A percentile compares a stretch with the other conserved stretches of the same genome.
Conservation (phyloP, 2,329 filamentous ascomycete genomes). For the Bipolaris victoriae region DNA sequence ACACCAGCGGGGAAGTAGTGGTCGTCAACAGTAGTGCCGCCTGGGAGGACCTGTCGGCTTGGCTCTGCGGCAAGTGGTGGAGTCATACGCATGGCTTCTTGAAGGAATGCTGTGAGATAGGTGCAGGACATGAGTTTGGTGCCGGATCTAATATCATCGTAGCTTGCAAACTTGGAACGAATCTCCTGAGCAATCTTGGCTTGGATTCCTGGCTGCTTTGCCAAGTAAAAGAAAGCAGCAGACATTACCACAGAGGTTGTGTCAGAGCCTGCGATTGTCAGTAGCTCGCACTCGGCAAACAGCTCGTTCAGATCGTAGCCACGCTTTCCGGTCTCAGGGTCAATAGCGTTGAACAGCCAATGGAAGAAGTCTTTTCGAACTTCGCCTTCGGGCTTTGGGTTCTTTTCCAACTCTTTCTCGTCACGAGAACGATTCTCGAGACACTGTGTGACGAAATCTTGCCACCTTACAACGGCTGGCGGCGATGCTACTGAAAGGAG, state of each 20-base stretch:
- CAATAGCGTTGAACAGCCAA: constrained; percentile 50
- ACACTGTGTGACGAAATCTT: constrained; percentile 25
- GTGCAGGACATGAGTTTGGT: constrained; percentile 24
- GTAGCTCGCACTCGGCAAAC: constrained; percentile 35
- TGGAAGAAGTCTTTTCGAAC: constrained; percentile 51
- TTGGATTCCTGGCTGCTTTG: constrained; percentile 19
- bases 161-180: constrained; percentile 22
- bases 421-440: constrained; percentile 19
- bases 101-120: constrained; percentile 32
- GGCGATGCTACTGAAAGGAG: constrained; percentile 23
- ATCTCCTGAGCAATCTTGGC: constrained; percentile 29
- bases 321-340: constrained; percentile 48
- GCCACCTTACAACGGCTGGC: constrained; percentile 21
- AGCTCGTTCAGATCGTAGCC: constrained; percentile 48
- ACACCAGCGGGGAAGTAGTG: constrained; percentile 29
- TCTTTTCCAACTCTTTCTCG: constrained; percentile 22
- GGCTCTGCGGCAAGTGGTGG: constrained; percentile 27
- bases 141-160: constrained; percentile 28
- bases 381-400: constrained; percentile 24
- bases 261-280: constrained; percentile 35
- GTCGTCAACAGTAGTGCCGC: constrained; percentile 25
- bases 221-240: constrained; percentile 30
- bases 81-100: constrained; percentile 32
- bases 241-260: constrained; percentile 30
- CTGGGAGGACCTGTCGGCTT: constrained; percentile 30